Percentiles rank a stretch among this genome's conserved stretches.
phyloP scores from a whole-genome alignment of 2,329 filamentous ascomycete species.

The Hypoxylon sp. region DNA sequence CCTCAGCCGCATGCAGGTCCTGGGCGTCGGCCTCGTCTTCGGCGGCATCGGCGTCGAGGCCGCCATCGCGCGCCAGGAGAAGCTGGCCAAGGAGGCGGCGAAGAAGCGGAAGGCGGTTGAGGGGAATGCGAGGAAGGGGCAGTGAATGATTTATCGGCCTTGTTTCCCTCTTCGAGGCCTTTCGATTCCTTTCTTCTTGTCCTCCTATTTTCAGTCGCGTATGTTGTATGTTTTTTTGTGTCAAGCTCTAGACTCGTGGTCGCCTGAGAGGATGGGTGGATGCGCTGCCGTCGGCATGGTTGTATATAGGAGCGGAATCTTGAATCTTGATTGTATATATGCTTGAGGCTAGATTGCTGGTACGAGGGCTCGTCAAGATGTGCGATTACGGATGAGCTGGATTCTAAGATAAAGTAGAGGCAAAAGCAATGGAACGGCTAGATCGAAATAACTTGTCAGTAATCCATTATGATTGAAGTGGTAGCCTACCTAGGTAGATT shows the following conservation, averaged over 20 bases:
- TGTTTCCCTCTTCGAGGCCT: neutral
- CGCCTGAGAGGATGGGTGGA: neutral
- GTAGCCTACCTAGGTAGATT: neutral
- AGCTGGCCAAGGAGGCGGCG: slow-evolving; percentile 80
- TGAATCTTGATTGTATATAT: slow-evolving; percentile 13
- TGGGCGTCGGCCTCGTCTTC: slow-evolving; percentile 93
- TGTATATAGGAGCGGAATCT: slow-evolving; percentile 6
- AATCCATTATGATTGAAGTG: neutral
- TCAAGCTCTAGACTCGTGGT: neutral
- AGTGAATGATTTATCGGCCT: slow-evolving; percentile 23
- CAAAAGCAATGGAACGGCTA: neutral
- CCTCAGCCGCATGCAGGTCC: slow-evolving; percentile 89
- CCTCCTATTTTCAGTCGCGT: too few species aligned
- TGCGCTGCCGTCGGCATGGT: neutral
- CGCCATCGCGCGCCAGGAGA: slow-evolving; percentile 82
- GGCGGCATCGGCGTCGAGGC: slow-evolving; percentile 94
- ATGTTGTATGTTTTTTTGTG: too few species aligned
- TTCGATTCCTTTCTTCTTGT: neutral
- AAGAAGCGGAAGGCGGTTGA: slow-evolving; percentile 66
- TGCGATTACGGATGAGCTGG: neutral
- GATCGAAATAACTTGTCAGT: neutral
- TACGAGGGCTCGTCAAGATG: neutral
- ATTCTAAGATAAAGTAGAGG: neutral
- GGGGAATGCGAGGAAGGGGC: slow-evolving; percentile 49
- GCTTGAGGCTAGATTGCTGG: neutral